A percentile compares a stretch with the other conserved stretches of the same genome.
Conservation (phyloP, 2,329 filamentous ascomycete genomes). For the Tympanopsis confertula region DNA sequence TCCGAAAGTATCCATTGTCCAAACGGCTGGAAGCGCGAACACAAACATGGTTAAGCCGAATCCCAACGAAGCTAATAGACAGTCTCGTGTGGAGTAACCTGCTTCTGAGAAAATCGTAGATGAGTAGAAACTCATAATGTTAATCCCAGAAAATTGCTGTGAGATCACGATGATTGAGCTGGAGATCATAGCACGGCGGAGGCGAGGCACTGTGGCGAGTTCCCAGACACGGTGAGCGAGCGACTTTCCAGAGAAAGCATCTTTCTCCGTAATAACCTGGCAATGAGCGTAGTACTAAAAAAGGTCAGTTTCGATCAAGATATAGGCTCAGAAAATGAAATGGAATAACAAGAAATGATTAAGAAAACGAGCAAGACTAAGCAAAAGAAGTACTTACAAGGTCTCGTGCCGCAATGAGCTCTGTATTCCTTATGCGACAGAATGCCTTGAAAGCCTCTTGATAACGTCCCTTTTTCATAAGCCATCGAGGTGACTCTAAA, state of each 20-base stretch:
- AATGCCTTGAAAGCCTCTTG: slow-evolving; percentile 14
- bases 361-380: too few species aligned
- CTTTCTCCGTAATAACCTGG: slow-evolving; percentile 27
- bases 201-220: slow-evolving; percentile 31
- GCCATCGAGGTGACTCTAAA: slow-evolving; percentile 14
- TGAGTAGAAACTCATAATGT: slow-evolving; percentile 36
- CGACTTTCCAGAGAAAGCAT: slow-evolving; percentile 22
- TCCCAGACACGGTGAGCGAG: slow-evolving; percentile 29
- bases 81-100: slow-evolving; percentile 23
- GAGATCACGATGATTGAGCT: slow-evolving; percentile 17
- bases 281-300: slow-evolving; percentile 11
- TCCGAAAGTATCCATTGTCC: slow-evolving; percentile 46
- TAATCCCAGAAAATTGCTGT: slow-evolving; percentile 20
- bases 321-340: not conserved
- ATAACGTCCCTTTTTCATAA: slow-evolving; percentile 14
- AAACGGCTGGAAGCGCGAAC: slow-evolving; percentile 45
- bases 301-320: not conserved
- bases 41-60: slow-evolving; percentile 47
- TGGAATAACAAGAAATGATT: slow-evolving; percentile 13
- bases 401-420: slow-evolving; percentile 15
- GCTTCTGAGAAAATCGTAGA: slow-evolving; percentile 34
- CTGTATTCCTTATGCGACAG: slow-evolving; percentile 12
- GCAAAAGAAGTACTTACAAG: too few species aligned
- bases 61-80: slow-evolving; percentile 42
- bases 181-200: slow-evolving; percentile 26